phyloP scores from a whole-genome alignment of 2,329 filamentous ascomycete genomes.

The Parafenestella ontariensis region DNA sequence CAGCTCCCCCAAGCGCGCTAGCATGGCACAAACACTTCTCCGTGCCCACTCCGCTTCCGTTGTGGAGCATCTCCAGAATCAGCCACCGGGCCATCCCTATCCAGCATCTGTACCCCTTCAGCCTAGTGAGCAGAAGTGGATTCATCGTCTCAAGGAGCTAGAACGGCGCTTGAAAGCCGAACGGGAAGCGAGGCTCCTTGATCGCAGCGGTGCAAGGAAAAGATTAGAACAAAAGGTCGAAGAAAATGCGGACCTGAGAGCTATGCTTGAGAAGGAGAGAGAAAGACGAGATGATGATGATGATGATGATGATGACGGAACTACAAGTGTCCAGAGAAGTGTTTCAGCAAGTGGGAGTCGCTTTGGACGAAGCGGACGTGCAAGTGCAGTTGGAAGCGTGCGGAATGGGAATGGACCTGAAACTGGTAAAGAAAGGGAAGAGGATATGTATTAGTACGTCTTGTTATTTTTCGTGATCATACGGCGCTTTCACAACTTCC shows the following conservation, averaged over 20 bases:
- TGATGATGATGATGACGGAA: slow-evolving; percentile 29
- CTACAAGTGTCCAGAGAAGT: slow-evolving; percentile 20
- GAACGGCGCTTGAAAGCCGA: slow-evolving; percentile 90
- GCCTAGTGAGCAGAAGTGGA: slow-evolving; percentile 76
- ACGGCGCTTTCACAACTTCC: neutral
- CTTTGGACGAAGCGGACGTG: slow-evolving; percentile 22
- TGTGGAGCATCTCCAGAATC: slow-evolving; percentile 52
- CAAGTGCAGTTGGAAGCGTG: slow-evolving; percentile 26
- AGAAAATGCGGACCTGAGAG: slow-evolving; percentile 74
- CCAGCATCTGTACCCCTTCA: slow-evolving; percentile 48
- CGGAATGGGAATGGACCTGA: slow-evolving; percentile 16
- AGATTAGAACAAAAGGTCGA: slow-evolving; percentile 77
- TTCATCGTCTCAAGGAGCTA: slow-evolving; percentile 83
- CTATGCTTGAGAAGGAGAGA: slow-evolving; percentile 67
- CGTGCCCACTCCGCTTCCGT: slow-evolving; percentile 62
- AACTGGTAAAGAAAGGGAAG: slow-evolving; percentile 14
- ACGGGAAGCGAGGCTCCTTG: slow-evolving; percentile 82
- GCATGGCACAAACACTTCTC: slow-evolving; percentile 60
- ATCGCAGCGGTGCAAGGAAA: slow-evolving; percentile 82
- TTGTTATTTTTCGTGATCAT: neutral
- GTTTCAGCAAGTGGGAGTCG: slow-evolving; percentile 27
- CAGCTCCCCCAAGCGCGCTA: slow-evolving; percentile 49
- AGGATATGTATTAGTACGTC: slow-evolving; percentile 33
- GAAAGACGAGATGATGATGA: slow-evolving; percentile 35
- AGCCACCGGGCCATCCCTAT: slow-evolving; percentile 39